Evolutionary conservation across 768 basidiomycete genomes (phyloP).

Genomic region (Paxillus involutus): DNA sequence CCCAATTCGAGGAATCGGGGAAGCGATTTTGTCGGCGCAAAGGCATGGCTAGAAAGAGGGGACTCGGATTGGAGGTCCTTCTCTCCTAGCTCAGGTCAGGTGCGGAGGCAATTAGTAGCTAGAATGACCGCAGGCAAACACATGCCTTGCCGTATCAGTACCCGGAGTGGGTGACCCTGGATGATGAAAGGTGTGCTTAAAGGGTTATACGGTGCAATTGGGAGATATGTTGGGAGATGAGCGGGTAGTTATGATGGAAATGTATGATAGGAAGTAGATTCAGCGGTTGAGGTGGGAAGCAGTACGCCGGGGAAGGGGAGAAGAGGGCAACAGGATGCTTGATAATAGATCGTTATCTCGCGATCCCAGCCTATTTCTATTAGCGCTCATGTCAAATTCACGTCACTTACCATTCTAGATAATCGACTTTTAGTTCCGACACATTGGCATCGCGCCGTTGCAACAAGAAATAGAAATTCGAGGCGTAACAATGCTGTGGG

Average conservation of each 20-base stretch:
- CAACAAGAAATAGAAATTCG: neutral
- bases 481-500: neutral
- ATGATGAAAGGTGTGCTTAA: no score
- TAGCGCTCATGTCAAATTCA: constrained; percentile 19
- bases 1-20: neutral
- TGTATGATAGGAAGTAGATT: no score
- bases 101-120: constrained; percentile 25
- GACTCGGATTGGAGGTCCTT: constrained; percentile 8
- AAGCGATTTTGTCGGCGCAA: constrained; percentile 8
- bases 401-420: constrained; percentile 24
- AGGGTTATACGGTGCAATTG: no score
- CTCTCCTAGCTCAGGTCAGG: constrained; percentile 19
- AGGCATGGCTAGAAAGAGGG: constrained; percentile 3
- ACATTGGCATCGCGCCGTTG: constrained; percentile 7
- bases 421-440: constrained; percentile 1
- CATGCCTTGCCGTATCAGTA: constrained; percentile 16
- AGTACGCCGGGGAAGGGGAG: no score
- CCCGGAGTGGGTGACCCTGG: constrained; percentile 3
- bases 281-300: no score
- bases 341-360: constrained; percentile 28
- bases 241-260: constrained; percentile 13
- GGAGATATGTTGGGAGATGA: constrained; percentile 10
- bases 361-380: constrained; percentile 24
- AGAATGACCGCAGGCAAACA: constrained; percentile 31
- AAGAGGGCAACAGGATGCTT: no score